Evolutionary conservation across 345 rosid species (phyloP), one percentile per base, ranked within the genome.

Genomic region (Ricinus communis): DNA sequence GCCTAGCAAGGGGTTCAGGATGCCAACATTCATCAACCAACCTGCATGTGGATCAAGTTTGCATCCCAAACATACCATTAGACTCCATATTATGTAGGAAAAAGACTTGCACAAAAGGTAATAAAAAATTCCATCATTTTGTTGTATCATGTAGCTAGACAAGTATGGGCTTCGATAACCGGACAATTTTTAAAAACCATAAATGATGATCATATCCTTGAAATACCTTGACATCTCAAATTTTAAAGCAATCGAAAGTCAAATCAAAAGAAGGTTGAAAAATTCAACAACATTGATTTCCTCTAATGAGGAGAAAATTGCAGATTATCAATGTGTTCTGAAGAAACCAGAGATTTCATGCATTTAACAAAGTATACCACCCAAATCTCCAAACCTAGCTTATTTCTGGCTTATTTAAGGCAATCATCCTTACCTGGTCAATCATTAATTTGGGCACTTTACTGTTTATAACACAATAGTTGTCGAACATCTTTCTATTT

Each of bases 1-100:
- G 99, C 73, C 99, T 85, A 15, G 74, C 59, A 33, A 72, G 43
- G 41, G 87, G 76, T 50, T 88, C 89, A 38, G 85, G 81, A 71
- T 87, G 84, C 97, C 97, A 95, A 58, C 97, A 95, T 80, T 92
- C 97, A 71, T 89, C 96, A 66, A 92, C 86, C 88, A 95, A 83
- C 86, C 97, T 95, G 77, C 68, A 78, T 6, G 71, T 61, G 56
- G 36, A 66, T 62, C 59, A 47, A 1, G 14, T 64, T 22, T 22
- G 12, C 57, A 62, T 55, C 54, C 43, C 40, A 30, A 40, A 50
- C 14, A 43, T 8, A 12, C 47, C 58, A 63, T 9, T 7, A 56
- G 24, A 6, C 3, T 45, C 27, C 21, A n/a, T n/a, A n/a, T 13
- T 15, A 51, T 22, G 21, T 36, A 61, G 8, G 62, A 25, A 54